A percentile compares a stretch with the other conserved stretches of the same genome.
These are phyloP conservation scores for Vachellia collinsii DNA, from an alignment of 306 rosid genomes.

Conservation along the genomic window DNA sequence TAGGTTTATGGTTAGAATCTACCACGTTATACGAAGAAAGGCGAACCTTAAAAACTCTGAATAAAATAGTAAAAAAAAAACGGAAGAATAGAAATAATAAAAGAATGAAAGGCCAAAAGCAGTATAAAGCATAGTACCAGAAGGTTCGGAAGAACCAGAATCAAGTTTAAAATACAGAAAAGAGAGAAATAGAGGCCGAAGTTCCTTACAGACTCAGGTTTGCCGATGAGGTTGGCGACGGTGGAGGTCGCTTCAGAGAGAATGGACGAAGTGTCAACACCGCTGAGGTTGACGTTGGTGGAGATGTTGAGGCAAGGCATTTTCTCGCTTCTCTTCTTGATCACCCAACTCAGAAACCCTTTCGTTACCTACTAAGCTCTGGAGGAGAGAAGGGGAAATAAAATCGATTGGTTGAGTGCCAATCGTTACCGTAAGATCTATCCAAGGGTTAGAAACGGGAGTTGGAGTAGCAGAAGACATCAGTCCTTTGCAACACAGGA, in stretches of 20 bases:
- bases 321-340: not conserved
- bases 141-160: not conserved
- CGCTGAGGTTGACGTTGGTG: conserved; percentile 60
- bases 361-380: too few species aligned
- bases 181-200: not conserved
- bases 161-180: not conserved
- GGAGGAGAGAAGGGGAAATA: too few species aligned
- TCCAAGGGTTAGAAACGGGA: too few species aligned
- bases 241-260: conserved; percentile 59
- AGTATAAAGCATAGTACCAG: not conserved
- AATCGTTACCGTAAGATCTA: too few species aligned
- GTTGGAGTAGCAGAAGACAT: too few species aligned
- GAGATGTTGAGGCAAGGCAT: conserved; percentile 82
- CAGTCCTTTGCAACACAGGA: too few species aligned
- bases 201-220: conserved; percentile 62
- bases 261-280: conserved; percentile 45
- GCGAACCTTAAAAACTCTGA: not conserved
- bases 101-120: not conserved
- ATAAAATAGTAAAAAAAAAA: too few species aligned
- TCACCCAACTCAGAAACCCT: not conserved
- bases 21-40: not conserved
- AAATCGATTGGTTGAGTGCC: too few species aligned
- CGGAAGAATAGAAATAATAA: not conserved
- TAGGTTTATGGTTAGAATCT: not conserved
- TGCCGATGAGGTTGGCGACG: conserved; percentile 64